These are phyloP conservation scores for Arthrobotrys sphaeroides DNA, from an alignment of 2,329 filamentous ascomycete genomes.

Conservation along the genomic window DNA sequence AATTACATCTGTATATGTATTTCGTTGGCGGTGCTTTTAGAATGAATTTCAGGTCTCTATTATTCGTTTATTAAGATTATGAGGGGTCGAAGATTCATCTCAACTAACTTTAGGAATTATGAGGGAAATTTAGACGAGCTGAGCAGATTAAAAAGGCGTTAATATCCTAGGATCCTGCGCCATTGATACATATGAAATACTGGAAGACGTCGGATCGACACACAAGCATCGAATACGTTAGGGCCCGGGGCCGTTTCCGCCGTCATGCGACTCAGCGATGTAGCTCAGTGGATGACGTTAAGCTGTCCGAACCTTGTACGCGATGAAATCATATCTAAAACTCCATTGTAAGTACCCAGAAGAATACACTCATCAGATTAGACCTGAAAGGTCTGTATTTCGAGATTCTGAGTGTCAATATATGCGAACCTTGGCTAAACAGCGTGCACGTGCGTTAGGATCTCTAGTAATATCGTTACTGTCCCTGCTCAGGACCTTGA, in stretches of 20 bases:
- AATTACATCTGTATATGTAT: no score
- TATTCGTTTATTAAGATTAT: no score
- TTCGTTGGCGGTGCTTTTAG: no score
- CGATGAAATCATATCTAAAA: background rate
- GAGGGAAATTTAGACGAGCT: background rate
- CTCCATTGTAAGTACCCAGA: background rate
- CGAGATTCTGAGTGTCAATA: background rate
- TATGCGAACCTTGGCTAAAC: background rate
- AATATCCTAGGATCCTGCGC: no score
- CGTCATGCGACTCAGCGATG: background rate
- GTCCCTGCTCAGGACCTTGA: constrained; percentile 2
- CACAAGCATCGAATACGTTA: no score
- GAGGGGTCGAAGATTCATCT: no score
- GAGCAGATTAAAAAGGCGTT: background rate
- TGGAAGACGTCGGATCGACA: no score
- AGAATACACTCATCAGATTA: no score
- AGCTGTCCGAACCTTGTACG: background rate
- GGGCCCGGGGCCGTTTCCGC: no score
- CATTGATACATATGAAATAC: no score
- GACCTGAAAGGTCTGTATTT: no score
- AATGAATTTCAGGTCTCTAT: no score
- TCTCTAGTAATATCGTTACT: background rate
- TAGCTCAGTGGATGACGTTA: background rate
- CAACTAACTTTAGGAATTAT: background rate
- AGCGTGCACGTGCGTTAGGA: background rate